Percentiles rank a stretch among this genome's conserved stretches.
These are phyloP conservation scores for Didymella sp. DNA, from an alignment of 2,329 filamentous ascomycete species.

Conservation along the genomic window DNA sequence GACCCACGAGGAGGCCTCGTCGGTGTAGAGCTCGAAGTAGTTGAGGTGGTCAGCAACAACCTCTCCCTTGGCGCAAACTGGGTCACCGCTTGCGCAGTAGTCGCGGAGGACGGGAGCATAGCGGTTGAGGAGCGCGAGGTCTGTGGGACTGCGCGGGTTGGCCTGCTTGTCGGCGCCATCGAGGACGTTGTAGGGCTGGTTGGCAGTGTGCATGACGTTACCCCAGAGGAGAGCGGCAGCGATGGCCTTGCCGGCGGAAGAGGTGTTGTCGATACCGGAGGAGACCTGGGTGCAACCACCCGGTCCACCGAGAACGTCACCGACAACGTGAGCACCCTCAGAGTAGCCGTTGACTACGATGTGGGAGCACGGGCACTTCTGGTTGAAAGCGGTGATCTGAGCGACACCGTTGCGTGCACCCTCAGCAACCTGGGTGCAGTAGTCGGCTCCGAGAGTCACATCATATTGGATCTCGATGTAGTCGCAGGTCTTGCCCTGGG, in stretches of 20 bases:
- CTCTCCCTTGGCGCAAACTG: neutral
- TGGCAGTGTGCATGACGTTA: neutral
- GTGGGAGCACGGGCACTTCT: neutral
- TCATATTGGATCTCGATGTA: neutral
- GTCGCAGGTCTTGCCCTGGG: neutral
- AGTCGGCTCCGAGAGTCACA: neutral
- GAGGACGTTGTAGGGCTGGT: neutral
- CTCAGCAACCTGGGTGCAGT: neutral
- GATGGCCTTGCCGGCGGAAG: neutral
- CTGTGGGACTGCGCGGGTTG: neutral
- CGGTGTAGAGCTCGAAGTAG: neutral
- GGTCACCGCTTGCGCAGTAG: neutral
- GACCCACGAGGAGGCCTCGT: neutral
- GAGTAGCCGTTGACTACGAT: neutral
- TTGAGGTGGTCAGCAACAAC: neutral
- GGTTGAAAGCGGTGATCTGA: neutral
- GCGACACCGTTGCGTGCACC: neutral
- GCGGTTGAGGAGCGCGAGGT: neutral
- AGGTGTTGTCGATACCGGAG: neutral
- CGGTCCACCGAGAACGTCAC: neutral
- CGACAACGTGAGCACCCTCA: neutral
- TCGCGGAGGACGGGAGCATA: neutral
- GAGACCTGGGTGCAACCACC: neutral
- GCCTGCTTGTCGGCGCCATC: neutral
- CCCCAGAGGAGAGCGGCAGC: neutral